phyloP scores from a whole-genome alignment of 306 rosid species.

The Cicer arietinum region DNA sequence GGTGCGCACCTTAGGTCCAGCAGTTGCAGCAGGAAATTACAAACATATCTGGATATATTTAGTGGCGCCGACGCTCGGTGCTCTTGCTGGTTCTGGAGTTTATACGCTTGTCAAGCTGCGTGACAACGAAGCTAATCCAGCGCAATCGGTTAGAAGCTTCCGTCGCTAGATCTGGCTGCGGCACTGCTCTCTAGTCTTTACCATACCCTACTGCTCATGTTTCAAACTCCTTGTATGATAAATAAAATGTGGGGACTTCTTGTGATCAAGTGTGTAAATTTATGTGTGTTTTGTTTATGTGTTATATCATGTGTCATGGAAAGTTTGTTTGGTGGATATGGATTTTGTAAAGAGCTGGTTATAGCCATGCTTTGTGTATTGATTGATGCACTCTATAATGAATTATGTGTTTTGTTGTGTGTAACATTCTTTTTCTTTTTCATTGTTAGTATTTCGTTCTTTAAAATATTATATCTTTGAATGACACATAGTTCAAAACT shows the following conservation, averaged over 20 bases:
- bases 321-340: slow-evolving; percentile 10
- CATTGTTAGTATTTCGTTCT: background rate
- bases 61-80: slow-evolving; percentile 89
- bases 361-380: slow-evolving; percentile 18
- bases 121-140: slow-evolving; percentile 48
- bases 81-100: slow-evolving; percentile 74
- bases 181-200: background rate
- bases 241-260: slow-evolving; percentile 47
- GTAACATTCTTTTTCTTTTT: background rate
- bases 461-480: background rate
- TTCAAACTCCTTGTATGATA: slow-evolving; percentile 25
- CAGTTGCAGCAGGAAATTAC: slow-evolving; percentile 86
- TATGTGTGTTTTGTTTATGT: slow-evolving; percentile 22
- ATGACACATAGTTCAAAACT: background rate
- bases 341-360: slow-evolving; percentile 11
- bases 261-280: slow-evolving; percentile 10
- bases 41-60: slow-evolving; percentile 72
- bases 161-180: slow-evolving; percentile 57
- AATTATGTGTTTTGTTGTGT: slow-evolving; percentile 26
- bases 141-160: slow-evolving; percentile 73
- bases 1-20: slow-evolving; percentile 95
- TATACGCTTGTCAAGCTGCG: slow-evolving; percentile 78
- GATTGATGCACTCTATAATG: background rate
- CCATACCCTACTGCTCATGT: slow-evolving; percentile 32
- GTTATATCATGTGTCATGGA: background rate